Conservation (phyloP, 2,329 filamentous ascomycete species). For the Neonectria punicea region DNA sequence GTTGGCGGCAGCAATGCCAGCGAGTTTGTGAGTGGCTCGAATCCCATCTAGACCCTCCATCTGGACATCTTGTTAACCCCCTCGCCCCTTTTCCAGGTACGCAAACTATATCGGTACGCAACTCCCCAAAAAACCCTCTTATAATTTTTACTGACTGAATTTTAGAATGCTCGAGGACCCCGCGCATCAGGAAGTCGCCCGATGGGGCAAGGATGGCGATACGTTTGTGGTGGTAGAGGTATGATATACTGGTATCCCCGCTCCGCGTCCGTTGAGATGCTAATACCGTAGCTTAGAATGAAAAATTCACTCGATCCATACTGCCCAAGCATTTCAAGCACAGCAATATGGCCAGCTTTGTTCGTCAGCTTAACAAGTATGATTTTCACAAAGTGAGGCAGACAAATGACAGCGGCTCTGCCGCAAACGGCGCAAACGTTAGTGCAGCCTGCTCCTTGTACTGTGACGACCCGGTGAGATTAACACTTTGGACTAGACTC, state of each 20-base stretch:
- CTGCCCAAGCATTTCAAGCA: constrained; percentile 99
- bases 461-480: neutral
- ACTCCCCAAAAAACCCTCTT: neutral
- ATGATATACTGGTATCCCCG: constrained; percentile 44
- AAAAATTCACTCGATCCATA: constrained; percentile 97
- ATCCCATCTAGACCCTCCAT: neutral
- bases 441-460: constrained; percentile 19
- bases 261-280: constrained; percentile 19
- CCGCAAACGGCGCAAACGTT: constrained; percentile 52
- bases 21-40: constrained; percentile 81
- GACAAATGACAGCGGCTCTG: constrained; percentile 50
- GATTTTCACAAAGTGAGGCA: constrained; percentile 96
- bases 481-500: constrained; percentile 54
- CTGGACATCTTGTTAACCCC: constrained; percentile 42
- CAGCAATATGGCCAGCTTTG: constrained; percentile 97
- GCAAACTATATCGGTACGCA: constrained; percentile 94
- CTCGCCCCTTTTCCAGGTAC: constrained; percentile 70
- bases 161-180: constrained; percentile 89
- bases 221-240: constrained; percentile 98
- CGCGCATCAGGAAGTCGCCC: constrained; percentile 88
- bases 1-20: constrained; percentile 81
- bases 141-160: constrained; percentile 26
- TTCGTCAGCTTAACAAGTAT: constrained; percentile 95
- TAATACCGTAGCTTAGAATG: constrained; percentile 71
- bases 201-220: constrained; percentile 94